Conservation (phyloP, 2,329 filamentous ascomycete species). For the Aspergillus novofumigatus region DNA sequence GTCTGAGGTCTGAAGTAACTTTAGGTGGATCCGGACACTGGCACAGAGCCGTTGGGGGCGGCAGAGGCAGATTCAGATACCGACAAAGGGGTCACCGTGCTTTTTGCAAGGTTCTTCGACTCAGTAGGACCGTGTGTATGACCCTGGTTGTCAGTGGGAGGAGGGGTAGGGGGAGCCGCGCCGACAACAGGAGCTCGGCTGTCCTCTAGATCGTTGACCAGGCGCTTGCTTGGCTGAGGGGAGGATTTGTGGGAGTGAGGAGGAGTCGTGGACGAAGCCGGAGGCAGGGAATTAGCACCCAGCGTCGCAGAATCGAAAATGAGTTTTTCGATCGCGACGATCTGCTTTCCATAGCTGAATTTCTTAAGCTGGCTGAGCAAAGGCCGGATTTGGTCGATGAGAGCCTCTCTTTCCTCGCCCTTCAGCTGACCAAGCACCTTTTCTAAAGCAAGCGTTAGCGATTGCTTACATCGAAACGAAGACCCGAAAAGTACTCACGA, state of each 20-base stretch:
- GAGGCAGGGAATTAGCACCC: slow-evolving; percentile 22
- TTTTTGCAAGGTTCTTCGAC: slow-evolving; percentile 31
- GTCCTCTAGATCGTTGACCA: slow-evolving; percentile 30
- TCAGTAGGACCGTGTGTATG: slow-evolving; percentile 45
- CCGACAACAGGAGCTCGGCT: slow-evolving; percentile 49
- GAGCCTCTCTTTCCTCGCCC: slow-evolving; percentile 54
- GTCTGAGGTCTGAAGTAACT: slow-evolving; percentile 1
- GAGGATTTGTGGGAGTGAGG: slow-evolving; percentile 39
- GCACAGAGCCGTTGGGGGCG: slow-evolving; percentile 23
- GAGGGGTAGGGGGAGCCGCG: slow-evolving; percentile 59
- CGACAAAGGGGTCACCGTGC: slow-evolving; percentile 30
- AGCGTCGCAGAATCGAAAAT: slow-evolving; percentile 37
- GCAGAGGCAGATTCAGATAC: slow-evolving; percentile 27
- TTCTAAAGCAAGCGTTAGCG: slow-evolving; percentile 53
- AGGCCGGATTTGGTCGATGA: slow-evolving; percentile 62
- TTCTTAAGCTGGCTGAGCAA: slow-evolving; percentile 61
- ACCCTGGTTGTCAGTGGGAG: slow-evolving; percentile 67
- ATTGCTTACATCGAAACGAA: slow-evolving; percentile 2
- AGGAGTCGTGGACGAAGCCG: slow-evolving; percentile 35
- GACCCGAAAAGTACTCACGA: slow-evolving; percentile 58
- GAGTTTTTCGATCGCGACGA: slow-evolving; percentile 59
- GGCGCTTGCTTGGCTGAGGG: slow-evolving; percentile 32
- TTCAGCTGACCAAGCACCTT: slow-evolving; percentile 67
- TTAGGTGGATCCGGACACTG: slow-evolving; percentile 24
- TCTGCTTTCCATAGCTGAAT: slow-evolving; percentile 62